Evolutionary conservation across 495 filamentous ascomycete species (phyloP).

Genomic region (Talaromyces thailandensis): DNA sequence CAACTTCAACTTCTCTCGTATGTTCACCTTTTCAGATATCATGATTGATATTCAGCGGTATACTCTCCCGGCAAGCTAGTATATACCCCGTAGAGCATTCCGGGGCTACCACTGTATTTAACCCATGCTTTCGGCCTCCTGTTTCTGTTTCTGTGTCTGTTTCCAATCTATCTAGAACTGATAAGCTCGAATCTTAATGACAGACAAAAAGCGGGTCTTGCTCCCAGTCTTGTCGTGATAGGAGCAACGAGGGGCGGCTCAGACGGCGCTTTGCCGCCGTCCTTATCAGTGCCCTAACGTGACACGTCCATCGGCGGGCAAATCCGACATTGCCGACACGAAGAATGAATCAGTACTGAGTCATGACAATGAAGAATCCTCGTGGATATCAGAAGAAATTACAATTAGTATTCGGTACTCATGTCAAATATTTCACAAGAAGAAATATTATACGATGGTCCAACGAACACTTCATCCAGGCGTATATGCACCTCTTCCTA

Average conservation of each 20-base stretch:
- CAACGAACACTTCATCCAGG: slow-evolving; percentile 12
- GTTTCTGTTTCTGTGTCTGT: background rate
- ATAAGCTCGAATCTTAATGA: background rate
- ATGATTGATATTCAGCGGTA: background rate
- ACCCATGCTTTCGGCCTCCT: background rate
- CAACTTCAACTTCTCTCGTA: background rate
- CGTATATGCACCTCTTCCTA: slow-evolving; percentile 14
- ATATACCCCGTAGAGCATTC: background rate
- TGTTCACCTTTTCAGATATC: background rate
- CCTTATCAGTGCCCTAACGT: slow-evolving; percentile 1
- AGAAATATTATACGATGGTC: slow-evolving; percentile 3
- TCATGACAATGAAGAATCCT: background rate
- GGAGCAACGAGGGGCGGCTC: slow-evolving; percentile 5
- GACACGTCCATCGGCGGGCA: background rate
- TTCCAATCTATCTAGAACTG: background rate
- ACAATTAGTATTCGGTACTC: too few species aligned
- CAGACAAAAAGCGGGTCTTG: background rate
- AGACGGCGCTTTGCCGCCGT: slow-evolving; percentile 9
- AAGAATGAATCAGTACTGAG: background rate
- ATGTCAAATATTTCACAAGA: too few species aligned
- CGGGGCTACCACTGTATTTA: background rate
- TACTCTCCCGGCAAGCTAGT: background rate
- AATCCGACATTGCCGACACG: slow-evolving; percentile 10
- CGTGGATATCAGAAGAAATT: too few species aligned
- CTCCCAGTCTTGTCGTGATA: background rate